phyloP scores from a whole-genome alignment of 805 yeast species.

The Debaryomyces hansenii region DNA sequence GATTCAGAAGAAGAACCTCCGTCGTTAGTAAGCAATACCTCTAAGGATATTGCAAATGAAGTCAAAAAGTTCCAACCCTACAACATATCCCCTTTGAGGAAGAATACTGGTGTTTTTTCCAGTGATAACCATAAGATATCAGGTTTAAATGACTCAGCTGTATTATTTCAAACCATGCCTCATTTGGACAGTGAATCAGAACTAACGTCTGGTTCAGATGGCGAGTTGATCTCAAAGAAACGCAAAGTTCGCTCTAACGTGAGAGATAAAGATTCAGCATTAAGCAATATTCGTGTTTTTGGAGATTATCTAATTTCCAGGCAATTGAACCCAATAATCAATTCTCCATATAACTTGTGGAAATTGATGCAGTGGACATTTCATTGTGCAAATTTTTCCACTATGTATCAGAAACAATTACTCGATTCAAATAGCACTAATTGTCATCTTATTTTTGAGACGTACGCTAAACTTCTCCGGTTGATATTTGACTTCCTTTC shows the following conservation, averaged over 20 bases:
- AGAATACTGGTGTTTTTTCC: not conserved
- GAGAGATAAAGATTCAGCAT: not conserved
- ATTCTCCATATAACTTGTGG: conserved; percentile 27
- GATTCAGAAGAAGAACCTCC: conserved; percentile 13
- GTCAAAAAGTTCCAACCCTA: too few relatives aligned
- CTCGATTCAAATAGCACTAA: conserved; percentile 17
- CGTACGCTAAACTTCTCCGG: conserved; percentile 19
- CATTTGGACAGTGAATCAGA: conserved; percentile 6
- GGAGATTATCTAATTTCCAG: conserved; percentile 29
- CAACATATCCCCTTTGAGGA: too few relatives aligned
- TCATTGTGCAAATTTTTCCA: conserved; percentile 31
- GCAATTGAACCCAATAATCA: conserved; percentile 20
- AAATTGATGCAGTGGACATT: conserved; percentile 34
- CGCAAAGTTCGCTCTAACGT: not conserved
- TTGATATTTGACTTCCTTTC: conserved; percentile 21
- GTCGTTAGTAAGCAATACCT: not conserved
- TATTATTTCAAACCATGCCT: conserved; percentile 18
- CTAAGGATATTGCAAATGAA: not conserved
- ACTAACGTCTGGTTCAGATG: too few relatives aligned
- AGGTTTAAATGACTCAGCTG: conserved; percentile 2
- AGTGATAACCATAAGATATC: not conserved
- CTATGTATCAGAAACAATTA: conserved; percentile 16
- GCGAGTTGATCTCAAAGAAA: not conserved
- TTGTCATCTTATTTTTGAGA: conserved; percentile 23
- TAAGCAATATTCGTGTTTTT: conserved; percentile 21